phyloP scores from a whole-genome alignment of 2,329 filamentous ascomycete genomes.

The Beauveria sp. region DNA sequence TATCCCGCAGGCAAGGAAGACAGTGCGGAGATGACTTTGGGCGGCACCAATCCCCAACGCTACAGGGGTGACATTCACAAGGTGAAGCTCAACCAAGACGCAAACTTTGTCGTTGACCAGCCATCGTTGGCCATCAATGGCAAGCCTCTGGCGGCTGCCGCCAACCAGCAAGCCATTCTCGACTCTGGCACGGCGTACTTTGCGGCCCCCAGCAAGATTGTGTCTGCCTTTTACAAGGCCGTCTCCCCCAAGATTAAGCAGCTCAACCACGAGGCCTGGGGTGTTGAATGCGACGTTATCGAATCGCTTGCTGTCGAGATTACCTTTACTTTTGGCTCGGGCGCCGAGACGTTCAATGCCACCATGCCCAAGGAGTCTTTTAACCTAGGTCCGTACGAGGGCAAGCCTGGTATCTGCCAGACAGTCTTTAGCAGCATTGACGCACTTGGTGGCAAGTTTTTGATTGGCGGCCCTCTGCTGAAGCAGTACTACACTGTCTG shows the following conservation, averaged over 20 bases:
- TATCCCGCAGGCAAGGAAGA: conserved; percentile 16
- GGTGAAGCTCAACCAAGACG: conserved; percentile 17
- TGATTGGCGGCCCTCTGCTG: conserved; percentile 25
- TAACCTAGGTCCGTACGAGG: conserved; percentile 25
- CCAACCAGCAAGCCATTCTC: conserved; percentile 18
- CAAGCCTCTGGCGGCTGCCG: conserved; percentile 13
- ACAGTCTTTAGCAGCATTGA: conserved; percentile 20
- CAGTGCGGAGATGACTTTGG: conserved; percentile 25
- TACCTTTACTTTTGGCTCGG: conserved; percentile 22
- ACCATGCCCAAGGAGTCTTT: conserved; percentile 23
- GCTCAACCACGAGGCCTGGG: conserved; percentile 27
- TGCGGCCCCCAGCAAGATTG: conserved; percentile 22
- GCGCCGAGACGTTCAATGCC: conserved; percentile 17
- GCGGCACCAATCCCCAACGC: conserved; percentile 23
- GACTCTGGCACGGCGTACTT: conserved; percentile 27
- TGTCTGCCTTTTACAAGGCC: conserved; percentile 22
- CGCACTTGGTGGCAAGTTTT: conserved; percentile 19
- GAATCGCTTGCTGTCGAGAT: conserved; percentile 22
- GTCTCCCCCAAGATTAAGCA: conserved; percentile 23
- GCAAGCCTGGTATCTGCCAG: conserved; percentile 22
- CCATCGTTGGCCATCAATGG: conserved; percentile 20
- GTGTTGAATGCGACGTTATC: conserved; percentile 23
- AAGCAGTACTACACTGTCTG: conserved; percentile 30
- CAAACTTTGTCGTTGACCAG: conserved; percentile 12
- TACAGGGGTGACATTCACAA: conserved; percentile 22